A percentile compares a stretch with the other conserved stretches of the same genome.
Conservation (phyloP, 495 filamentous ascomycete genomes). For the Ascodesmis nigricans region DNA sequence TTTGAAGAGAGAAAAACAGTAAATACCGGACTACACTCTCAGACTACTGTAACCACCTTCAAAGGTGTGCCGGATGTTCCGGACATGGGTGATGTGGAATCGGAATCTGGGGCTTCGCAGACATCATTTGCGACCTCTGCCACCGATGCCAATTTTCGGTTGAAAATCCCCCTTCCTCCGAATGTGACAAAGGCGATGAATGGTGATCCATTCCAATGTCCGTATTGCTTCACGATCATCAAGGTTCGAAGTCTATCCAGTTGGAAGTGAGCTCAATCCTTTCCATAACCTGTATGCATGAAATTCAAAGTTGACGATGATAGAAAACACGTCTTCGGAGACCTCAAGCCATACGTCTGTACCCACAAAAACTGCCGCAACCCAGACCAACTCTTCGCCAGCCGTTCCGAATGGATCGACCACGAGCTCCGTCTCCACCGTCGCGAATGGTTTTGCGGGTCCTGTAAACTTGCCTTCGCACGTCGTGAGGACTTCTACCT, state of each 20-base stretch:
- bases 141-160: background rate
- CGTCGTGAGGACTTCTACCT: background rate
- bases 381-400: conserved; percentile 9
- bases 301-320: background rate
- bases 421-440: conserved; percentile 5
- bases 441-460: conserved; percentile 1
- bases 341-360: conserved; percentile 17
- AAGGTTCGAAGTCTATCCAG: background rate
- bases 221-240: conserved; percentile 12
- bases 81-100: background rate
- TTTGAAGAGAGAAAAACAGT: background rate
- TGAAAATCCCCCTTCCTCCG: conserved; percentile 7
- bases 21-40: conserved; percentile 4
- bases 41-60: conserved; percentile 10
- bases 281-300: background rate
- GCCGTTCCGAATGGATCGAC: conserved; percentile 14
- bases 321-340: conserved; percentile 13
- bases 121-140: conserved; percentile 12
- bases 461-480: background rate
- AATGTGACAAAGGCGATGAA: conserved; percentile 1
- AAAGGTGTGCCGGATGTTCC: conserved; percentile 4
- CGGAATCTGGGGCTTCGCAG: conserved; percentile 7
- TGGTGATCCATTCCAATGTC: conserved; percentile 12
- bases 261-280: conserved; percentile 13
- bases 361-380: conserved; percentile 5